phyloP scores from a whole-genome alignment of 176 grass and related monocot species.

The Poa pratensis region DNA sequence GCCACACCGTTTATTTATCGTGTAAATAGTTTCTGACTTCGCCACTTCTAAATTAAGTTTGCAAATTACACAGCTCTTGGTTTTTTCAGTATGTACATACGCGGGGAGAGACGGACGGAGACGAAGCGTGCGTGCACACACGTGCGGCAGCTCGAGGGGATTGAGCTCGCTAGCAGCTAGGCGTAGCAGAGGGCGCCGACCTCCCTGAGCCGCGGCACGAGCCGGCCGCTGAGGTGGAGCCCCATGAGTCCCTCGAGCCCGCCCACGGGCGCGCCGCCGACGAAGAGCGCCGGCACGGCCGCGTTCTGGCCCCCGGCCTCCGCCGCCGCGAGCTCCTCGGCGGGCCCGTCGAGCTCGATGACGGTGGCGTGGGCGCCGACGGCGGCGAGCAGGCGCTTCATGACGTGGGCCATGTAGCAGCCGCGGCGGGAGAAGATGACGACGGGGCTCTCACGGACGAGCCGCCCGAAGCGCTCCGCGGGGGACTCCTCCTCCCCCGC shows the following conservation, averaged over 20 bases:
- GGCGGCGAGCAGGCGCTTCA: constrained; percentile 72
- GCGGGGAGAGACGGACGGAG: not conserved
- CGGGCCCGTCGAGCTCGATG: constrained; percentile 71
- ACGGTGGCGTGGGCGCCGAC: constrained; percentile 86
- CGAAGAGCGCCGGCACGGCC: constrained; percentile 75
- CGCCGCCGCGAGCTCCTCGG: constrained; percentile 48
- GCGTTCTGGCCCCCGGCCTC: constrained; percentile 30
- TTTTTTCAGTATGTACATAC: constrained; percentile 25
- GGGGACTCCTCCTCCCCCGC: constrained; percentile 57
- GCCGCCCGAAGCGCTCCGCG: constrained; percentile 50
- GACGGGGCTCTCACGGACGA: constrained; percentile 80
- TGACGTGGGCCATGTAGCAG: constrained; percentile 97
- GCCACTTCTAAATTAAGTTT: not conserved
- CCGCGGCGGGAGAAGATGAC: constrained; percentile 69
- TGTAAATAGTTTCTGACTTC: constrained; percentile 15
- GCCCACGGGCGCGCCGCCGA: constrained; percentile 76
- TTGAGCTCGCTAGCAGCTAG: not conserved
- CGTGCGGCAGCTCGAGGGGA: not conserved
- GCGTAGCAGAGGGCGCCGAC: constrained; percentile 45
- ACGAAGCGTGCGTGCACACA: not conserved
- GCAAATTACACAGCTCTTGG: not conserved
- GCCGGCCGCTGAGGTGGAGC: constrained; percentile 79
- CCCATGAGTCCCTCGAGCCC: constrained; percentile 91
- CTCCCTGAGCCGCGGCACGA: constrained; percentile 51
- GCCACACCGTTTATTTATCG: constrained; percentile 33